These are phyloP conservation scores for Silene uniflora DNA, from an alignment of 148 eudicot species.

Conservation along the genomic window DNA sequence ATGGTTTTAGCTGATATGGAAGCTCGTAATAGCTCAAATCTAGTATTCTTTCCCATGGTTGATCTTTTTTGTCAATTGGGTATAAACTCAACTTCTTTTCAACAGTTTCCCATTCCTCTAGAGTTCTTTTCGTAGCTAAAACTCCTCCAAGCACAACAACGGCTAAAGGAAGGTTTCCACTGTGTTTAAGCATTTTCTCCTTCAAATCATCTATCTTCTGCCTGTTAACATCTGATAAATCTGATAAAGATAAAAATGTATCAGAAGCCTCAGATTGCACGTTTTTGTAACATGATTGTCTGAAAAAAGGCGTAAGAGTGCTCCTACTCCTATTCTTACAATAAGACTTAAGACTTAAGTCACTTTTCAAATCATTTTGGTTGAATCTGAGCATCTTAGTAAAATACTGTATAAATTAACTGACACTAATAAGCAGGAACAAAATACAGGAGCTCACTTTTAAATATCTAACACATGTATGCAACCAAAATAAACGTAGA, in stretches of 20 bases:
- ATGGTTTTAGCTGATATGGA: conserved; percentile 29
- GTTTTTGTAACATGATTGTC: too few species aligned
- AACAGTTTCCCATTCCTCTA: conserved; percentile 17
- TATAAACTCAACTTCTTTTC: not conserved
- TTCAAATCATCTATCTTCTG: not conserved
- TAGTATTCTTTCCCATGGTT: conserved; percentile 12
- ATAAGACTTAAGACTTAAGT: too few species aligned
- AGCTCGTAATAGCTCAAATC: conserved; percentile 29
- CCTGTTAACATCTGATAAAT: not conserved
- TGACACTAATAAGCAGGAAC: too few species aligned
- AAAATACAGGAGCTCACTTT: too few species aligned
- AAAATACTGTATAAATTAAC: too few species aligned
- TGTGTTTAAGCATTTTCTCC: conserved; percentile 8
- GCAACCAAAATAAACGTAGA: too few species aligned
- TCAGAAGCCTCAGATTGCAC: too few species aligned
- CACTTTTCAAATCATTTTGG: too few species aligned
- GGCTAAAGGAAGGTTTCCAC: conserved; percentile 25
- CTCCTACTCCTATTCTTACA: too few species aligned
- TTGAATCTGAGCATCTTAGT: too few species aligned
- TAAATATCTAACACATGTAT: too few species aligned
- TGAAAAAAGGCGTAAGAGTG: too few species aligned
- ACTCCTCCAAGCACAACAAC: conserved; percentile 27
- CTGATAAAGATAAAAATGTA: not conserved
- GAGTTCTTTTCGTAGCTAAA: conserved; percentile 3
- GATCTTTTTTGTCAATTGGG: not conserved